phyloP scores from a whole-genome alignment of 148 eudicot species.

The Silene conica region DNA sequence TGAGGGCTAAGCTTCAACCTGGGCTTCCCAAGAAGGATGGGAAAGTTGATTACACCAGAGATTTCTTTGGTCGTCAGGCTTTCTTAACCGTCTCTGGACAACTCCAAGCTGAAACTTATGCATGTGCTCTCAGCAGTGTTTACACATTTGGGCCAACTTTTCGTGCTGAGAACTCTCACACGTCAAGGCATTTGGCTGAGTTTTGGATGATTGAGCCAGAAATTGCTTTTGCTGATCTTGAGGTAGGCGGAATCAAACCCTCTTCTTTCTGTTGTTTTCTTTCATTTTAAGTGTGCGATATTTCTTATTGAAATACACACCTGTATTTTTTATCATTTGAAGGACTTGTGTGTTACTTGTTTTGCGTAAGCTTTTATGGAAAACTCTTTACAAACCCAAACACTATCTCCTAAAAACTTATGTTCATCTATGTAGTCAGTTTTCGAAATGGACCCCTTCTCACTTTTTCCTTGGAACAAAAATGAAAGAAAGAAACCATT shows the following conservation, averaged over 20 bases:
- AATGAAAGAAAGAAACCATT: too few relatives aligned
- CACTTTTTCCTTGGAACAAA: too few relatives aligned
- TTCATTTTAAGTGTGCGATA: too few relatives aligned
- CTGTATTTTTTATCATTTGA: too few relatives aligned
- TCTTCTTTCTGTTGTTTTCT: neutral
- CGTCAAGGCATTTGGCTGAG: conserved; percentile 94
- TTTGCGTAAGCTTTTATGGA: too few relatives aligned
- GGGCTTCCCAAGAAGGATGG: conserved; percentile 89
- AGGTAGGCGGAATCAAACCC: conserved; percentile 36
- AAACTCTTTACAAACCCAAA: too few relatives aligned
- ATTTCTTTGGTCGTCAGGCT: conserved; percentile 96
- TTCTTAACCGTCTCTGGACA: conserved; percentile 97
- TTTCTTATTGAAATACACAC: too few relatives aligned
- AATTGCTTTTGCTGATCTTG: conserved; percentile 86
- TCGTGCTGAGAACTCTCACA: conserved; percentile 92
- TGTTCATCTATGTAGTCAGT: too few relatives aligned
- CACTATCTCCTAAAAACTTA: too few relatives aligned
- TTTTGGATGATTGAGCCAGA: conserved; percentile 99
- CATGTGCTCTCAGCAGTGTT: conserved; percentile 83
- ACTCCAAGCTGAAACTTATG: conserved; percentile 89
- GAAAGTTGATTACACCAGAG: conserved; percentile 72
- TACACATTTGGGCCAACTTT: conserved; percentile 97
- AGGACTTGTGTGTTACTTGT: too few relatives aligned
- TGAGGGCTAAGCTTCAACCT: conserved; percentile 60
- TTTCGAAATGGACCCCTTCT: too few relatives aligned